These are phyloP conservation scores for Suillus americanus DNA, from an alignment of 768 basidiomycete genomes.

Conservation along the genomic window DNA sequence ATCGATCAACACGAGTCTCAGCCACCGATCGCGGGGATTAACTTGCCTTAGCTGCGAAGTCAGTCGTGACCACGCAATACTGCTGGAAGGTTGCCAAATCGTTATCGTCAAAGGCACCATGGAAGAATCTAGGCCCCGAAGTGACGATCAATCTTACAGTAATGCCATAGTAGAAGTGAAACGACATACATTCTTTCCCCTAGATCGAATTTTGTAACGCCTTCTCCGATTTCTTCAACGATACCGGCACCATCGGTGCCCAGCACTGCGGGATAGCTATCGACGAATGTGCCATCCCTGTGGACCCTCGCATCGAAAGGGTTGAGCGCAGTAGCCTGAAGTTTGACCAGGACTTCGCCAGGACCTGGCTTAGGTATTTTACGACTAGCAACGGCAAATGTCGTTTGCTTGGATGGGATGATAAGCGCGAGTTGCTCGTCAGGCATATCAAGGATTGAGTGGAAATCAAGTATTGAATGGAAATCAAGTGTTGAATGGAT, in stretches of 20 bases:
- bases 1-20: slow-evolving; percentile 1
- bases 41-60: slow-evolving; percentile 40
- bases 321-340: slow-evolving; percentile 49
- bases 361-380: slow-evolving; percentile 44
- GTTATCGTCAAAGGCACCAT: slow-evolving; percentile 38
- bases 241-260: slow-evolving; percentile 54
- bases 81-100: slow-evolving; percentile 44
- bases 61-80: slow-evolving; percentile 41
- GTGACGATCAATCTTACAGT: slow-evolving; percentile 22
- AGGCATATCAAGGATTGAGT: slow-evolving; percentile 17
- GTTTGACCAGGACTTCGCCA: slow-evolving; percentile 47
- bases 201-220: slow-evolving; percentile 46
- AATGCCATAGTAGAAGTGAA: slow-evolving; percentile 8
- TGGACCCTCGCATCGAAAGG: slow-evolving; percentile 56
- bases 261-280: slow-evolving; percentile 44
- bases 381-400: slow-evolving; percentile 33
- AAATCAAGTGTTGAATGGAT: slow-evolving; percentile 5
- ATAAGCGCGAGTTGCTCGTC: slow-evolving; percentile 29
- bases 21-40: not conserved
- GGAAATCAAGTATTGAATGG: not conserved
- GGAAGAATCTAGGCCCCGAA: slow-evolving; percentile 35
- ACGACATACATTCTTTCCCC: slow-evolving; percentile 53
- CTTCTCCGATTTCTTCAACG: slow-evolving; percentile 50
- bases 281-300: slow-evolving; percentile 36
- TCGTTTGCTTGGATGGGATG: slow-evolving; percentile 32